These are phyloP conservation scores for Radiomyces spectabilis DNA, from an alignment of 192 early-diverging fungal species.

Conservation along the genomic window DNA sequence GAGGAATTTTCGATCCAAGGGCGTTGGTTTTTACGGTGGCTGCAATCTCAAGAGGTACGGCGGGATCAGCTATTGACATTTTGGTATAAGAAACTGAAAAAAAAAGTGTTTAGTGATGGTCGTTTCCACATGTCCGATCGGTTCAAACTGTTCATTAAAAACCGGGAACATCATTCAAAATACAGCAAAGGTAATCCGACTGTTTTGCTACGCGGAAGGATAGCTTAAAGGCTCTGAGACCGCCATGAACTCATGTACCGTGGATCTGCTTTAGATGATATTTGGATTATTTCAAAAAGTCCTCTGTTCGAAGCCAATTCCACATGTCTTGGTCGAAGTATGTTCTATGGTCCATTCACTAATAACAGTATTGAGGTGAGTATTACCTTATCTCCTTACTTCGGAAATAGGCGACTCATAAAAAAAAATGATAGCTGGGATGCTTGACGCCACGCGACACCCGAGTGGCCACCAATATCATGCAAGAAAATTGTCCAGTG, in stretches of 20 bases:
- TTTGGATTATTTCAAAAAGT: slow-evolving; percentile 39
- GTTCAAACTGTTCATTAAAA: slow-evolving; percentile 23
- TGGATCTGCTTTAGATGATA: slow-evolving; percentile 33
- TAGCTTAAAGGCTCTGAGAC: not conserved
- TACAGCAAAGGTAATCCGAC: slow-evolving; percentile 23
- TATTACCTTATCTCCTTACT: not conserved
- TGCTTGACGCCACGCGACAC: slow-evolving; percentile 34
- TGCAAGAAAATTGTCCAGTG: not conserved
- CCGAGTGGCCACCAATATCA: slow-evolving; percentile 17
- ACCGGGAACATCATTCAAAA: slow-evolving; percentile 37
- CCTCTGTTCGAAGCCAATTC: slow-evolving; percentile 29
- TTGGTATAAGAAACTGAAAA: slow-evolving; percentile 15
- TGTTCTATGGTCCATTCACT: slow-evolving; percentile 36
- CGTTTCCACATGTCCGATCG: slow-evolving; percentile 7
- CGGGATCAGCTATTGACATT: slow-evolving; percentile 8
- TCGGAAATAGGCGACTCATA: not conserved
- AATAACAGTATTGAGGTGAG: slow-evolving; percentile 32
- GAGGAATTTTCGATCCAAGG: slow-evolving; percentile 8
- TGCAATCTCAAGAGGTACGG: slow-evolving; percentile 9
- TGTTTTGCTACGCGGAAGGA: no score
- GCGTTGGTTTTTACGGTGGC: slow-evolving; percentile 15
- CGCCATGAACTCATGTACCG: not conserved
- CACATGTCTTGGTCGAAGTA: slow-evolving; percentile 38
- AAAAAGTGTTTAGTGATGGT: slow-evolving; percentile 6
- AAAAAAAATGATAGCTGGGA: slow-evolving; percentile 19